A percentile compares a stretch with the other conserved stretches of the same genome.
Conservation (phyloP, 371 early-diverging fungal genomes). For the Chytridium lagenaria region DNA sequence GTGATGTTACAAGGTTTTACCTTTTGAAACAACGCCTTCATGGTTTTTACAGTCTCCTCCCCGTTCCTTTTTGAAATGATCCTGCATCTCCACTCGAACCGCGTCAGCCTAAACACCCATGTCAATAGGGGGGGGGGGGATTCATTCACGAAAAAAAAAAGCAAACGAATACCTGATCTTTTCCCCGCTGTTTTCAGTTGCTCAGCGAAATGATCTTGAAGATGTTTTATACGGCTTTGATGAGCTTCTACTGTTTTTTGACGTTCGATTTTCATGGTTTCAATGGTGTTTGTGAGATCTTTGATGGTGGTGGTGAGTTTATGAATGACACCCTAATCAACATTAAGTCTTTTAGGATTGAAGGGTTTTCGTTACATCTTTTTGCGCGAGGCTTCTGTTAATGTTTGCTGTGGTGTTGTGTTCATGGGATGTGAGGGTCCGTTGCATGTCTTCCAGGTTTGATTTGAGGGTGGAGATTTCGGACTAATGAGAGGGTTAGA, state of each 20-base stretch:
- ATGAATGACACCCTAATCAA: constrained; percentile 39
- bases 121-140: no score
- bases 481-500: no score
- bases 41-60: not conserved
- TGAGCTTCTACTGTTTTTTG: constrained; percentile 56
- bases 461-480: constrained; percentile 18
- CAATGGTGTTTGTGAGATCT: constrained; percentile 39
- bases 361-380: constrained; percentile 38
- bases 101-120: not conserved
- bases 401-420: constrained; percentile 24
- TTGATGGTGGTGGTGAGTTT: constrained; percentile 36
- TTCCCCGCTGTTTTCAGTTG: constrained; percentile 36
- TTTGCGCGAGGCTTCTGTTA: constrained; percentile 40
- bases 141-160: not conserved
- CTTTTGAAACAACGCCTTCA: constrained; percentile 1
- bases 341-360: not conserved
- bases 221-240: constrained; percentile 52
- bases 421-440: constrained; percentile 22
- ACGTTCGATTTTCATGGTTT: constrained; percentile 38
- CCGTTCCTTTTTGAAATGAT: not conserved
- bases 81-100: not conserved
- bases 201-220: constrained; percentile 53
- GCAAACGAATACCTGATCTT: constrained; percentile 23
- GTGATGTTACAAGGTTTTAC: not conserved
- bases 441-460: constrained; percentile 16